Conservation (phyloP, 805 yeast genomes). For the Wickerhamiella azyma region DNA sequence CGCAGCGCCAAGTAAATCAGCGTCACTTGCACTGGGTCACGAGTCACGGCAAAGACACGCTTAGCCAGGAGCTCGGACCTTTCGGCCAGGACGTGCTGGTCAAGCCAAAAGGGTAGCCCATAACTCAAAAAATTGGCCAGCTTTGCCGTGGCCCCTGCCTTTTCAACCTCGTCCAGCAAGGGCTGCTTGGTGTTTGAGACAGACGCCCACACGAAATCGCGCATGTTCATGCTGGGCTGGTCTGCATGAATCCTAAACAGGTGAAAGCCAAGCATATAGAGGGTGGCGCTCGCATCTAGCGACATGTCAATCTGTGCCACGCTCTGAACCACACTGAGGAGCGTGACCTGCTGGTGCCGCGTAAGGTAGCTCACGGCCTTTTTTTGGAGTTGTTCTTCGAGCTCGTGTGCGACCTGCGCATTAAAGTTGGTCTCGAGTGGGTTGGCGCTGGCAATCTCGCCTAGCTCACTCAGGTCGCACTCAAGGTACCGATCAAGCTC, state of each 20-base stretch:
- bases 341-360: conserved; percentile 81
- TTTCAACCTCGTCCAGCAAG: conserved; percentile 37
- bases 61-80: conserved; percentile 59
- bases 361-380: conserved; percentile 67
- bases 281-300: conserved; percentile 22
- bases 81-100: conserved; percentile 31
- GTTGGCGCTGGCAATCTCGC: background rate
- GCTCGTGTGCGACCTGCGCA: conserved; percentile 22
- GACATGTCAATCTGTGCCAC: conserved; percentile 33
- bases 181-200: conserved; percentile 69
- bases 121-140: conserved; percentile 33
- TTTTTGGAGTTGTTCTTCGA: conserved; percentile 48
- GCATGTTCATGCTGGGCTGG: conserved; percentile 47
- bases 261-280: conserved; percentile 59
- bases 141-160: conserved; percentile 11
- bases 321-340: conserved; percentile 55
- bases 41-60: conserved; percentile 45
- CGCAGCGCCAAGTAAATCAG: conserved; percentile 64
- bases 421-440: conserved; percentile 17
- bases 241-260: conserved; percentile 43
- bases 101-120: conserved; percentile 64
- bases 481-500: conserved; percentile 30
- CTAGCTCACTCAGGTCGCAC: conserved; percentile 21
- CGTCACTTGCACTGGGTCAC: conserved; percentile 65
- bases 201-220: conserved; percentile 80